Evolutionary conservation across 352 stramenopile genomes (phyloP), one percentile per base, ranked within the genome.

Genomic region (Salisapilia sapeloensis): DNA sequence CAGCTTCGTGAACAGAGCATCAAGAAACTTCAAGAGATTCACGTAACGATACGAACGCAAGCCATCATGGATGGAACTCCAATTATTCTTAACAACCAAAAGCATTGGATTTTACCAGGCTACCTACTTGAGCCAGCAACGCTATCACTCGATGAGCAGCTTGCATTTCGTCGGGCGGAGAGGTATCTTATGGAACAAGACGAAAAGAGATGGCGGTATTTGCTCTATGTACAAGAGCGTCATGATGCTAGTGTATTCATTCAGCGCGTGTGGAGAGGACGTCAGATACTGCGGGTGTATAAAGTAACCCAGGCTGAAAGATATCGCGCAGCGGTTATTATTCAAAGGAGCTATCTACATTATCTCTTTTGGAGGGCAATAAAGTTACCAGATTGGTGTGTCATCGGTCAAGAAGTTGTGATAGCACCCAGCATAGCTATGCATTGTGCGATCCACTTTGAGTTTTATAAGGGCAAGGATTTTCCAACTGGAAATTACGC

Each of bases 381-480:
- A 5, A 50, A 48, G 7, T 30, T 84, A 9, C 72, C 67, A 0
- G 25, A 35, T 8, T 84, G 67, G 72, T 87, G 67, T 40, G 46
- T 71, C 12, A 23, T 60, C 13, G 65, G 67, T 6, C 60, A 55
- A 20, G 67, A 87, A 38, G 63, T 84, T 13, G 25, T 87, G 16
- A 51, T 81, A 5, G 62, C 60, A 0, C 53, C 54, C n/a, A 76
- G 56, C 15, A 40, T 81, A 14, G 65, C 67, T n/a, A 51, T 57
- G 18, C 72, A 65, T 17, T 64, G 57, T 15, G 67, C 65, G 1
- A 66, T 80, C 22, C 57, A 50, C 11, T 87, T 87, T 44, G 62
- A 80, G 35, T 87, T 87, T 45, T 83, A 84, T 36, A 38, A 48
- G 2, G 57, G 53, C 16, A 83, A 70, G 34, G 71, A 87, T 33